phyloP scores from a whole-genome alignment of 2,329 filamentous ascomycete species.

The Didymellaceae sp. region DNA sequence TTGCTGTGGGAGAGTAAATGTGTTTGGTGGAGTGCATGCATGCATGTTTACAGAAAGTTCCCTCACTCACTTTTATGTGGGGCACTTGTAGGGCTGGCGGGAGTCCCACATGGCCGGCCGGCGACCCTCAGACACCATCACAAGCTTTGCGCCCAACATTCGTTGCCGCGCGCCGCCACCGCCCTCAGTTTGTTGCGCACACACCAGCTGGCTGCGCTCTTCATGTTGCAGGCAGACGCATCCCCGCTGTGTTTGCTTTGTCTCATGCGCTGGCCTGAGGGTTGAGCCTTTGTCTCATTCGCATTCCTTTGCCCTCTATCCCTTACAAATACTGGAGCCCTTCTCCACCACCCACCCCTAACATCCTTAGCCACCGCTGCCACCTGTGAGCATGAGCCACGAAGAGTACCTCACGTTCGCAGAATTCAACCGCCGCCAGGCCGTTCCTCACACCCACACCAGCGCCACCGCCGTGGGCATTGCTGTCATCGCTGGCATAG shows the following conservation, averaged over 20 bases:
- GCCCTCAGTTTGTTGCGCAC: constrained; percentile 17
- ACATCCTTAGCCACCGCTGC: constrained; percentile 1
- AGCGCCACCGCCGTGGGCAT: constrained; percentile 27
- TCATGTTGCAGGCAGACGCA: constrained; percentile 45
- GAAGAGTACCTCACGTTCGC: constrained; percentile 25
- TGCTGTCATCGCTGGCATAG: constrained; percentile 29
- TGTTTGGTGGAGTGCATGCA: too few species aligned
- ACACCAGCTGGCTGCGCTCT: constrained; percentile 20
- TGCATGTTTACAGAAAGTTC: neutral
- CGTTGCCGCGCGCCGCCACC: constrained; percentile 24
- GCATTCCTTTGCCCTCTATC: constrained; percentile 20
- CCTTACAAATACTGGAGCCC: constrained; percentile 14
- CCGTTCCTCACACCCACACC: constrained; percentile 18
- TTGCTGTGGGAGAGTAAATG: too few species aligned
- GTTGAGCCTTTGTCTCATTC: constrained; percentile 30
- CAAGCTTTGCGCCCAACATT: constrained; percentile 21
- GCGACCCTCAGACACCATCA: constrained; percentile 8
- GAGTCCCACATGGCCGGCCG: constrained; percentile 8
- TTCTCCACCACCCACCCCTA: constrained; percentile 10
- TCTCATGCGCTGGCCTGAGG: constrained; percentile 44
- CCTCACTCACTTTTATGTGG: constrained; percentile 10
- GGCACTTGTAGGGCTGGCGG: constrained; percentile 9
- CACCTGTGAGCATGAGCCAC: constrained; percentile 29
- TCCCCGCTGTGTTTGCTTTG: constrained; percentile 37
- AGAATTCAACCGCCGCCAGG: constrained; percentile 24